A percentile compares a stretch with the other conserved stretches of the same genome.
Conservation (phyloP, 345 rosid species). For the Erysimum cheiranthoides region DNA sequence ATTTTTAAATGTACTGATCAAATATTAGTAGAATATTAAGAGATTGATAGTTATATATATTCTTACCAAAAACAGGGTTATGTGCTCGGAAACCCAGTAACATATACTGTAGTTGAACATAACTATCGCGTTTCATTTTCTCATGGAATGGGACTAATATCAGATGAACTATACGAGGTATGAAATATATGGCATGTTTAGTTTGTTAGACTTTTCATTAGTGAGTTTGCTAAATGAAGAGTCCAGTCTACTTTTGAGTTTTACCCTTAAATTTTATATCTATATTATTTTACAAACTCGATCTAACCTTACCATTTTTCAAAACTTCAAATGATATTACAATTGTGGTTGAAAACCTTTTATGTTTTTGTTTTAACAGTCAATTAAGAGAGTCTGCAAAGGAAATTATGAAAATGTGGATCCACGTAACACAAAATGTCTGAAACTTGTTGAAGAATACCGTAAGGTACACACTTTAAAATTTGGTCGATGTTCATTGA, state of each 20-base stretch:
- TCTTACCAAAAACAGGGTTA: slow-evolving; percentile 48
- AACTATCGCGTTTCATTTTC: slow-evolving; percentile 52
- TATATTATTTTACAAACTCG: too few relatives aligned
- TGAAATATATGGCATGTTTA: not conserved
- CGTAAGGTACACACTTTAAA: not conserved
- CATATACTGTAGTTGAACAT: slow-evolving; percentile 37
- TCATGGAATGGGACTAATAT: slow-evolving; percentile 56
- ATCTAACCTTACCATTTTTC: too few relatives aligned
- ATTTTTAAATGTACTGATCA: too few relatives aligned
- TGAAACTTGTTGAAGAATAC: not conserved
- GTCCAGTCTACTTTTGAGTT: too few relatives aligned
- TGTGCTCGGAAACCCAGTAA: slow-evolving; percentile 52
- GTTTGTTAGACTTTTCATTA: too few relatives aligned
- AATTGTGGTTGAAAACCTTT: not conserved
- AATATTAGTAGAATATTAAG: too few relatives aligned
- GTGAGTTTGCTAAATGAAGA: too few relatives aligned
- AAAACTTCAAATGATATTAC: not conserved
- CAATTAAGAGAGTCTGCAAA: not conserved
- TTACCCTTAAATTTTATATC: too few relatives aligned
- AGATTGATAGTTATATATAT: not conserved
- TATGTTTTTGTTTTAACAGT: not conserved
- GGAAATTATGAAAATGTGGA: not conserved
- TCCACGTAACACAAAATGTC: not conserved
- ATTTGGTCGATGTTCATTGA: not conserved
- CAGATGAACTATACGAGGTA: slow-evolving; percentile 62